phyloP scores from a whole-genome alignment of 1,284 basidiomycete species.

The Pterulicium gracile region DNA sequence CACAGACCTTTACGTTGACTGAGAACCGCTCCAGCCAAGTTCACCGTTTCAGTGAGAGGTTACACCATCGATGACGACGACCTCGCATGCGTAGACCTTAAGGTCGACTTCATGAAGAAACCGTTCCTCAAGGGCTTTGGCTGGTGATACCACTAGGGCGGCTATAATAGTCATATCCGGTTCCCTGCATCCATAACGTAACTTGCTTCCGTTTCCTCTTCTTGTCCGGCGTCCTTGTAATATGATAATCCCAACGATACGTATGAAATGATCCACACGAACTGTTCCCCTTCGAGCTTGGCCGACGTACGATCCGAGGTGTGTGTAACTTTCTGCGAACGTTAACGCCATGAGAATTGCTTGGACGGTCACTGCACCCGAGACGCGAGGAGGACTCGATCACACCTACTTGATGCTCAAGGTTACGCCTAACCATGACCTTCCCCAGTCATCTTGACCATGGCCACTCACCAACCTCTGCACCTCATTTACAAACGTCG shows the following conservation, averaged over 20 bases:
- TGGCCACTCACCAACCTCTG: too few relatives aligned
- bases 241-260: conserved; percentile 1
- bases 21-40: conserved; percentile 58
- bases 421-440: background rate
- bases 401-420: too few relatives aligned
- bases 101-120: conserved; percentile 57
- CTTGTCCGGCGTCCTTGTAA: background rate
- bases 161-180: too few relatives aligned
- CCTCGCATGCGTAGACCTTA: conserved; percentile 73
- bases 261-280: conserved; percentile 4
- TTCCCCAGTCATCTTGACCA: background rate
- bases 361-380: too few relatives aligned
- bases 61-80: conserved; percentile 73
- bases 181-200: too few relatives aligned
- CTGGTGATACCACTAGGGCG: conserved; percentile 14
- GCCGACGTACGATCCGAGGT: too few relatives aligned
- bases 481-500: too few relatives aligned
- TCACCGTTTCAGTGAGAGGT: conserved; percentile 62
- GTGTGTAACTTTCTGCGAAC: too few relatives aligned
- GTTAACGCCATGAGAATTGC: too few relatives aligned
- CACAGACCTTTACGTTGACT: conserved; percentile 4
- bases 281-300: too few relatives aligned
- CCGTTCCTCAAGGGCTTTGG: conserved; percentile 22
- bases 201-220: background rate
- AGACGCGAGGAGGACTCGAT: too few relatives aligned